Base-by-base conservation (phyloP, 1,284 basidiomycete species). In the Lentinula novae-zelandiae region DNA sequence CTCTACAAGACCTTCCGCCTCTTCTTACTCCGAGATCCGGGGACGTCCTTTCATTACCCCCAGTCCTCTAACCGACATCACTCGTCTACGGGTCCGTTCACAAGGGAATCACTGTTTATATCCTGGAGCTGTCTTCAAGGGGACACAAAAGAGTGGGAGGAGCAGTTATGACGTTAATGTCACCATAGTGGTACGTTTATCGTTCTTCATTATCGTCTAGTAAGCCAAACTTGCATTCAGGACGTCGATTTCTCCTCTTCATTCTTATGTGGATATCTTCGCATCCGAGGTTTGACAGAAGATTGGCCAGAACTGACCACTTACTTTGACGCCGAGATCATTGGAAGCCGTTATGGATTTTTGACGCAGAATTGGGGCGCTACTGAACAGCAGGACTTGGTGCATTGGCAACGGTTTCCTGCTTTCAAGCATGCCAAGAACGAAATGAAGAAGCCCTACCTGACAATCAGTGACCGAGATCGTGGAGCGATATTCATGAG, bases 321-420 rank as follows among this genome's bases (percentile, higher is more conserved):
- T 2, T 96, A 94, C 70, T 96, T 96, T 74, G 92, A 95, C 69
- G 95, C 93, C 55, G 93, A 96, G 73, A 95, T 96, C 65, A 95
- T 96, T 66, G 93, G 94, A 22, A 84, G 80, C 67, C 85, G 91
- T 39, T 86, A 94, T 71, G 95, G 94, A 5, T 96, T 96, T 72
- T 73, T 93, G 68, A 96, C 94, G 1, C 84, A 87, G 63, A 85
- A 89, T 62, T 95, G 90, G 85, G 92, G 92, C 3, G 94, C 94
- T 8, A 89, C 83, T 15, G 92, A 95, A 71, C 82, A 88, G 67
- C 92, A 95, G 69, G 94, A 96, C 72, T 83, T 95, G 79, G 84
- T 91, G 10, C 94, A 96, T 71, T 96, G 94, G 94, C 83, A 85
- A 39, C 84, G 94, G 52, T 96, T 96, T 75, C 90, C 92, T 50